These are phyloP conservation scores for Lindgomyces ingoldianus DNA, from an alignment of 495 filamentous ascomycete genomes.

Conservation along the genomic window DNA sequence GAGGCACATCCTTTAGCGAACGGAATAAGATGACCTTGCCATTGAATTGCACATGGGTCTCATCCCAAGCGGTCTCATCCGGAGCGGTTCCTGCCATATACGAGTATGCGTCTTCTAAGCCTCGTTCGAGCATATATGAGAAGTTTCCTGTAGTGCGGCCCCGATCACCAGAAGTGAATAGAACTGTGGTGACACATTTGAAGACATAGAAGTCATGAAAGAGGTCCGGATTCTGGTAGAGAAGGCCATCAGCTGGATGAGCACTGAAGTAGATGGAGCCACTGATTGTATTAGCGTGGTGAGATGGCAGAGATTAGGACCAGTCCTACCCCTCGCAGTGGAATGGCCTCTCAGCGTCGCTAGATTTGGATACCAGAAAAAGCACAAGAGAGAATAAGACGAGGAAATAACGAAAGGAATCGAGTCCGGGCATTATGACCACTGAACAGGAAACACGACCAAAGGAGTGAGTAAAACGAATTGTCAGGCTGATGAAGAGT, in stretches of 20 bases:
- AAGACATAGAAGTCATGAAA: slow-evolving; percentile 27
- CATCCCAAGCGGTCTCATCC: slow-evolving; percentile 7
- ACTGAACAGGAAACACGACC: not conserved
- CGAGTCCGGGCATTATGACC: not conserved
- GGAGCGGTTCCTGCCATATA: slow-evolving; percentile 7
- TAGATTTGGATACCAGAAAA: not conserved
- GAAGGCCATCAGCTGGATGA: slow-evolving; percentile 11
- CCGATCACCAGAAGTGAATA: slow-evolving; percentile 27
- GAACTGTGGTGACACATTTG: slow-evolving; percentile 24
- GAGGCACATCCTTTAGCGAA: slow-evolving; percentile 2
- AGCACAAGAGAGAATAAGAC: not conserved
- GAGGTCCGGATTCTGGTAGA: slow-evolving; percentile 26
- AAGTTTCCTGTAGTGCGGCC: slow-evolving; percentile 11
- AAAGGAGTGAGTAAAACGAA: not conserved
- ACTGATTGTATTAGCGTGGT: slow-evolving; percentile 1
- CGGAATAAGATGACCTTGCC: slow-evolving; percentile 3
- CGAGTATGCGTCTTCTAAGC: slow-evolving; percentile 16
- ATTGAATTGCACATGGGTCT: slow-evolving; percentile 2
- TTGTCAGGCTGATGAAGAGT: not conserved
- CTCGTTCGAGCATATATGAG: slow-evolving; percentile 9
- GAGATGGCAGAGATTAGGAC: too few relatives aligned
- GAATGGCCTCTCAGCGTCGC: not conserved
- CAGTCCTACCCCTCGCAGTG: not conserved
- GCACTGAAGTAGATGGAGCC: slow-evolving; percentile 26
- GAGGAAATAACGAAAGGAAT: not conserved